phyloP scores from a whole-genome alignment of 805 yeast species.

The Yarrowia keelungensis region DNA sequence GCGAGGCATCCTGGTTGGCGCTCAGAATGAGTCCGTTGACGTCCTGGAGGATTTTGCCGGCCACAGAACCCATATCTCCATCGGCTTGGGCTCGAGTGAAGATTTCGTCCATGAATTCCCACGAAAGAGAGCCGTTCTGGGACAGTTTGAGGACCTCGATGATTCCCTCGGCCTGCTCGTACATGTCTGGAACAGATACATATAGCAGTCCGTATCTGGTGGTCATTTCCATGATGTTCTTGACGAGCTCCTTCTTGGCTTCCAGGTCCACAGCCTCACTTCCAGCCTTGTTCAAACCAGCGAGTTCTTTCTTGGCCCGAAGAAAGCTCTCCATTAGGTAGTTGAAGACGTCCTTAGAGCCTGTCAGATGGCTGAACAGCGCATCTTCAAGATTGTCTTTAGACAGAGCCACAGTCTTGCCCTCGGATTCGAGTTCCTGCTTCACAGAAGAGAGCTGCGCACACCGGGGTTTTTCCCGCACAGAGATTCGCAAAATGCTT shows the following conservation, averaged over 20 bases:
- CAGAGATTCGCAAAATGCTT: neutral
- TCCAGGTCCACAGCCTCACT: neutral
- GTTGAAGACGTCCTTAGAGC: slow-evolving; percentile 1
- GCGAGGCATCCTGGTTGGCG: slow-evolving; percentile 17
- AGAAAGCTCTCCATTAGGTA: slow-evolving; percentile 27
- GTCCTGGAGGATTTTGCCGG: slow-evolving; percentile 16
- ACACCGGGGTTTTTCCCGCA: slow-evolving; percentile 9
- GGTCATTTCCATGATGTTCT: slow-evolving; percentile 1
- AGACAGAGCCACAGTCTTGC: slow-evolving; percentile 8
- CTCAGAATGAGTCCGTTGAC: slow-evolving; percentile 12
- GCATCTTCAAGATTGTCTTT: slow-evolving; percentile 4
- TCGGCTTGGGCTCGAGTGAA: slow-evolving; percentile 7
- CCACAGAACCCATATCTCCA: slow-evolving; percentile 16
- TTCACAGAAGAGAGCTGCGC: slow-evolving; percentile 11
- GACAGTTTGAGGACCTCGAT: slow-evolving; percentile 11
- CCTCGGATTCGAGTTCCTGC: slow-evolving; percentile 10
- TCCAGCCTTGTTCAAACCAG: slow-evolving; percentile 16
- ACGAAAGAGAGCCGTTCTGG: slow-evolving; percentile 17
- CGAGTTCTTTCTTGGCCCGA: slow-evolving; percentile 24
- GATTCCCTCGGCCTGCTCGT: slow-evolving; percentile 23
- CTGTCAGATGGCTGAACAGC: slow-evolving; percentile 23
- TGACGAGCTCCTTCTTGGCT: slow-evolving; percentile 12
- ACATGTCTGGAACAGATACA: slow-evolving; percentile 34
- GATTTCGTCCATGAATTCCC: slow-evolving; percentile 32
- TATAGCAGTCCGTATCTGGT: slow-evolving; percentile 10